Evolutionary conservation across 179 eudicot species (phyloP), one percentile per base, ranked within the genome.

Genomic region (Dionaea muscipula): DNA sequence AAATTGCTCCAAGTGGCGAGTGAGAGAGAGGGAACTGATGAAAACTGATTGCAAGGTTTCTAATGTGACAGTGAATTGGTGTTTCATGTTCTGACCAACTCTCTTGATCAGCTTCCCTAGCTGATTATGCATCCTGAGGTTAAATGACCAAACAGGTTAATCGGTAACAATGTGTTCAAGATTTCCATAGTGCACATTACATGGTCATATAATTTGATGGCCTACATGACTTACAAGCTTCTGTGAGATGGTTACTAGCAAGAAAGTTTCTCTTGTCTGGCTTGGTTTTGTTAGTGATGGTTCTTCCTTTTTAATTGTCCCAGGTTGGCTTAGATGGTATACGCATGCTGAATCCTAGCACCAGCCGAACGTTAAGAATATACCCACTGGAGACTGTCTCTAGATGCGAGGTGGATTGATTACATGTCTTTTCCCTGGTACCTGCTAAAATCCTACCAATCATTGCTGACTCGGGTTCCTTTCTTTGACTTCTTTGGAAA

Each of bases 241-340:
- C 16, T 38, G 11, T 7, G 41, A 38, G 41, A n/a, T n/a, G 0
- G n/a, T 43, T 43, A 18, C 47, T 43, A n/a, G 18, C 18, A 9
- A 6, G 16, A 0, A 6, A 14, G 20, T 18, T n/a, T n/a, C 12
- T 22, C 2, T 6, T 3, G 17, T 38, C 3, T 38, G 16, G 18
- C n/a, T 43, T 19, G 21, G n/a, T 7, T 6, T 2, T 43, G 16
- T 43, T 15, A 43, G 47, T 43, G 47, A 43, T 18, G 5, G 47
- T 18, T 43, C 20, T 18, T 43, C 12, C 44, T 39, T 39, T 6
- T 39, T n/a, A 3, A 12, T 39, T 43, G 20, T 43, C 22, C 21
- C 69, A 87, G 96, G 78, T 87, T 71, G 94, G 94, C 47, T 66
- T 87, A 78, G 96, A 87, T 68, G 96, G 96, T 44, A 79, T 87